Base-by-base conservation (phyloP, 1,284 basidiomycete species). In the Anthracocystis walkeri region DNA sequence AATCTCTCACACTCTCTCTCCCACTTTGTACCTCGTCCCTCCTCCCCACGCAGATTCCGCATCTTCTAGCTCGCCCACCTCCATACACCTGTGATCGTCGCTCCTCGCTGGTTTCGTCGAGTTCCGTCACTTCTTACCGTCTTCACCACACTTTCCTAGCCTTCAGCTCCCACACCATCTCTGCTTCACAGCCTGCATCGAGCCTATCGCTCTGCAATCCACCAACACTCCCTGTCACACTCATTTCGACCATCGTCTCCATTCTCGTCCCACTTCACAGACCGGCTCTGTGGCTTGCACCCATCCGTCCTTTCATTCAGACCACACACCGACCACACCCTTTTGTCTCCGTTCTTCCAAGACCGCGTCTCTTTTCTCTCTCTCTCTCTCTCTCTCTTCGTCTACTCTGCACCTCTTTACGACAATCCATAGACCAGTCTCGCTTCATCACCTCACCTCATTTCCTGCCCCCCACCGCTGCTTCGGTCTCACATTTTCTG, bases 221-320 rank as follows among this genome's bases (percentile, higher is more conserved):
- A 20, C 6, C 56, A 35, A n/a, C 35, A 12, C 10, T 14, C 35
- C 51, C 41, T 29, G 18, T 49, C 12, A 49, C 62, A 27, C 25
- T 58, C 62, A 38, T 57, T 59, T 48, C 52, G 7, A 54, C 14
- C 50, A 52, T 27, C 61, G 38, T 38, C 12, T 58, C 16, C 35
- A 50, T 46, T 25, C 29, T 46, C 40, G 27, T n/a, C 48, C 60
- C 51, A 20, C 29, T 46, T 44, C 50, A 65, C 68, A 71, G 68
- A 62, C 68, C 18, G 63, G 63, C 46, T 71, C 68, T 71, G 68
- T 71, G 62, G 61, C 62, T 62, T 65, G 54, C 62, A 61, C 58
- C 53, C 55, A 27, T 52, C 44, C 31, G 31, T 33, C 31, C 2
- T 25, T 44, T 49, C 27, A 33, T 53, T 38, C 40, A 49, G 21